These are phyloP conservation scores for Lichtheimia ornata DNA, from an alignment of 371 early-diverging fungal genomes.

Conservation along the genomic window DNA sequence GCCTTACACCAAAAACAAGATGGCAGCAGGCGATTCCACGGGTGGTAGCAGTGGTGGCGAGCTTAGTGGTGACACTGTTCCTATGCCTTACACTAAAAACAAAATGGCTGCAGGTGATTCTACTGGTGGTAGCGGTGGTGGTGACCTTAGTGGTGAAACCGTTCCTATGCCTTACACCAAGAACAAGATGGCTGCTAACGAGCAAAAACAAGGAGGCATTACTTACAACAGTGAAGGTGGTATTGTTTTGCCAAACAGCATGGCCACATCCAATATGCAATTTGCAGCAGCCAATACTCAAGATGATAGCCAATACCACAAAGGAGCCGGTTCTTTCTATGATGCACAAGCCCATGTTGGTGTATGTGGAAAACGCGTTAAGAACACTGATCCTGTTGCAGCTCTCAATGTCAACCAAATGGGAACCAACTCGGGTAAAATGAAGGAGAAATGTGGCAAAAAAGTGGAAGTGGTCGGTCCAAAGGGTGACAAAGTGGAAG, in stretches of 20 bases:
- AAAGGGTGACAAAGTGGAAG: slow-evolving; percentile 36
- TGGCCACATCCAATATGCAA: neutral
- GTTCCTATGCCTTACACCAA: no score
- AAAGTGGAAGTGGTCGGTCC: slow-evolving; percentile 42
- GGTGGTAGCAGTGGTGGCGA: no score
- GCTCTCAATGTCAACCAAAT: slow-evolving; percentile 36
- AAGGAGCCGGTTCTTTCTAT: slow-evolving; percentile 36
- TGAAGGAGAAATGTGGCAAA: slow-evolving; percentile 52
- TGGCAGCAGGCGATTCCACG: no score
- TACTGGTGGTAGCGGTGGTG: slow-evolving; percentile 4
- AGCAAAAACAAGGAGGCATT: neutral
- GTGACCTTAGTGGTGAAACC: neutral
- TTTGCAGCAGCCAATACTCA: neutral
- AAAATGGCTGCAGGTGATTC: neutral
- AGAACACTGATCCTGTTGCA: slow-evolving; percentile 35
- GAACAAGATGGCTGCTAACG: no score
- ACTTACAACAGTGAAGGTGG: slow-evolving; percentile 7
- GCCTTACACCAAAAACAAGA: no score
- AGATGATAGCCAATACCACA: neutral
- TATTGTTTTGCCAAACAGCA: slow-evolving; percentile 8
- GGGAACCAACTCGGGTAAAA: slow-evolving; percentile 15
- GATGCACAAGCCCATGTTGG: slow-evolving; percentile 35
- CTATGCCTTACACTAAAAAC: no score
- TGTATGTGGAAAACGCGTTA: slow-evolving; percentile 30
- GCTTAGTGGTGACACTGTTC: no score